A percentile compares a stretch with the other conserved stretches of the same genome.
Conservation (phyloP, 768 basidiomycete species). For the Suillus brevipes region DNA sequence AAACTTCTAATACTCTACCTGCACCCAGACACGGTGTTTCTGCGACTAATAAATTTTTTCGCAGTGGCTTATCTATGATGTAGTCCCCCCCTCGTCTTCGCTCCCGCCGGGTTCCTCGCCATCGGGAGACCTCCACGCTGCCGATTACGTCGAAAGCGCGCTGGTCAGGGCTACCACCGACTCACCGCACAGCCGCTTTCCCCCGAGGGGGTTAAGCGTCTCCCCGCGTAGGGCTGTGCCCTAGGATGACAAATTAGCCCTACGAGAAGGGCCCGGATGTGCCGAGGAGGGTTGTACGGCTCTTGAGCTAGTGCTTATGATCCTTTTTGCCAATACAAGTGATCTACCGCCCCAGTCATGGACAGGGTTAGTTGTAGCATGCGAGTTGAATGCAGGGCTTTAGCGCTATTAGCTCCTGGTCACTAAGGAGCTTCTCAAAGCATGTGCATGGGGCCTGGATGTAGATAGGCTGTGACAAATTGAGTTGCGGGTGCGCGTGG, state of each 20-base stretch:
- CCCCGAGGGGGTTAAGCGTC: neutral
- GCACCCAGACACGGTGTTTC: neutral
- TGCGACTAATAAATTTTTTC: neutral
- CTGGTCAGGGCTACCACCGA: neutral
- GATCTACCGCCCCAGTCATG: neutral
- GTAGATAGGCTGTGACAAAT: neutral
- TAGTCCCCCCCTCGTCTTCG: neutral
- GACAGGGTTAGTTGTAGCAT: neutral
- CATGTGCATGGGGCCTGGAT: neutral
- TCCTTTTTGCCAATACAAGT: neutral
- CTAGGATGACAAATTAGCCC: neutral
- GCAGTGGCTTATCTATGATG: neutral
- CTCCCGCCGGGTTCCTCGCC: neutral
- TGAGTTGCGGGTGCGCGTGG: neutral
- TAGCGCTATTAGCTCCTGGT: neutral
- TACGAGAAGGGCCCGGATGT: neutral
- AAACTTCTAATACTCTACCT: neutral
- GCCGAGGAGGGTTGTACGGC: neutral
- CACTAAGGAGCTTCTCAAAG: neutral
- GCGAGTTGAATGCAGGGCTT: too few species aligned
- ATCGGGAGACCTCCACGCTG: neutral
- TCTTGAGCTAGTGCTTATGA: neutral
- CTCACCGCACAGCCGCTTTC: neutral
- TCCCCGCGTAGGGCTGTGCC: neutral
- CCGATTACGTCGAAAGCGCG: neutral